phyloP scores from a whole-genome alignment of 441 rosid genomes.

The Populus hybrid region DNA sequence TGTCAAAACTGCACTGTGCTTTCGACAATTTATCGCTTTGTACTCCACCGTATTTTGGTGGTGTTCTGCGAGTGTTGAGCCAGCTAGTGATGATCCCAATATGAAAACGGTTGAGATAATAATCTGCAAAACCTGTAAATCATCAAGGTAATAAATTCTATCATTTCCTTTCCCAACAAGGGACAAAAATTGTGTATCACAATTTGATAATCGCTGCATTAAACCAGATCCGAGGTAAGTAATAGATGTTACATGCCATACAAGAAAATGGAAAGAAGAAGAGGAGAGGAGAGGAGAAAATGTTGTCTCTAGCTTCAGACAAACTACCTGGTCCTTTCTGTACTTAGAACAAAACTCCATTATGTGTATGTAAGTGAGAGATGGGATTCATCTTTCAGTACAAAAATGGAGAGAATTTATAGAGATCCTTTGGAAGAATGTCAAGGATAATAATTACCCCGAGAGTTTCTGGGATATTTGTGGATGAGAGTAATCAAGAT shows the following conservation, averaged over 20 bases:
- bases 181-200: too few species aligned
- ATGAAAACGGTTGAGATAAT: slow-evolving; percentile 15
- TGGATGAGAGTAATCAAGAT: neutral
- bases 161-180: too few species aligned
- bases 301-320: neutral
- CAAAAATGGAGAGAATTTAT: neutral
- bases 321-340: neutral
- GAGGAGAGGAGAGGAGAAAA: neutral
- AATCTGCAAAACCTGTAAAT: slow-evolving; percentile 28
- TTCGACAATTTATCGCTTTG: slow-evolving; percentile 52
- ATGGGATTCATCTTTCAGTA: neutral
- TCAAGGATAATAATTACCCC: neutral
- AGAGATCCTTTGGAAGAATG: neutral
- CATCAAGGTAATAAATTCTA: too few species aligned
- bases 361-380: neutral
- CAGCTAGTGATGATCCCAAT: slow-evolving; percentile 24
- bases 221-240: neutral
- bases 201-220: neutral
- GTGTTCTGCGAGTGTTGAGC: slow-evolving; percentile 15
- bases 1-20: slow-evolving; percentile 52
- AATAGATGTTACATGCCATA: neutral
- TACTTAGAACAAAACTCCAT: neutral
- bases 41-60: slow-evolving; percentile 18
- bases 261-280: neutral
- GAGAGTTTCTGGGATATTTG: neutral